Conservation (phyloP, 352 stramenopile species). For the Phytophthora pluvialis region DNA sequence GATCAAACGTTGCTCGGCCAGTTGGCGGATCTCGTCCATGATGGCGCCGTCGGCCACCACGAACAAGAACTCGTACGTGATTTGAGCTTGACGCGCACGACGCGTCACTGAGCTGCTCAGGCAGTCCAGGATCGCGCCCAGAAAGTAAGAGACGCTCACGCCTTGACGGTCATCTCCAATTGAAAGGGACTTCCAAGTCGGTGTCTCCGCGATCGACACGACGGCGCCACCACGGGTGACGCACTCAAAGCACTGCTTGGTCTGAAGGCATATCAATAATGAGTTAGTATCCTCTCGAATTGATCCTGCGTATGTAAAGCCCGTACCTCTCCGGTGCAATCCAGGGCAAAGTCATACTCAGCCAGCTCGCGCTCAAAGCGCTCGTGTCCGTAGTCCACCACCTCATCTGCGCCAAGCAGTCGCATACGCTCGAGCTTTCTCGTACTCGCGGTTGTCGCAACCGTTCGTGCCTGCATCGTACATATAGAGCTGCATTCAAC, state of each 20-base stretch:
- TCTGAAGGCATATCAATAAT: conserved; percentile 26
- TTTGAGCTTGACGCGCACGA: conserved; percentile 53
- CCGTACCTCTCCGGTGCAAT: conserved; percentile 76
- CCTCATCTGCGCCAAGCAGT: conserved; percentile 67
- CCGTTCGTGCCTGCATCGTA: conserved; percentile 50
- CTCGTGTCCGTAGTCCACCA: conserved; percentile 74
- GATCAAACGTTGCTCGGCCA: conserved; percentile 53
- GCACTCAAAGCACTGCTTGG: conserved; percentile 69
- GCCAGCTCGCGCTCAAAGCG: conserved; percentile 69
- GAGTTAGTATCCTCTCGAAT: background rate
- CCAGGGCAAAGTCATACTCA: conserved; percentile 81
- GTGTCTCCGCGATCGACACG: conserved; percentile 68
- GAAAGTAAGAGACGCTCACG: conserved; percentile 50
- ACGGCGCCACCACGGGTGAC: conserved; percentile 60
- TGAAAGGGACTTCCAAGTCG: conserved; percentile 45
- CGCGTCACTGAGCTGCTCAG: conserved; percentile 63
- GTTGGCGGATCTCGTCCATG: conserved; percentile 59
- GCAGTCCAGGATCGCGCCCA: conserved; percentile 61
- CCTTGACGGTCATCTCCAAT: conserved; percentile 36
- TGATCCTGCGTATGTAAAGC: background rate
- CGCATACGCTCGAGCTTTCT: conserved; percentile 75
- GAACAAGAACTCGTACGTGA: conserved; percentile 71
- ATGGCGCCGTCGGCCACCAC: conserved; percentile 40
- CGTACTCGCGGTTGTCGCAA: conserved; percentile 73
- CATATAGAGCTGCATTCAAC: background rate